Evolutionary conservation across 805 yeast genomes (phyloP).

Genomic region (Candida patagonica): DNA sequence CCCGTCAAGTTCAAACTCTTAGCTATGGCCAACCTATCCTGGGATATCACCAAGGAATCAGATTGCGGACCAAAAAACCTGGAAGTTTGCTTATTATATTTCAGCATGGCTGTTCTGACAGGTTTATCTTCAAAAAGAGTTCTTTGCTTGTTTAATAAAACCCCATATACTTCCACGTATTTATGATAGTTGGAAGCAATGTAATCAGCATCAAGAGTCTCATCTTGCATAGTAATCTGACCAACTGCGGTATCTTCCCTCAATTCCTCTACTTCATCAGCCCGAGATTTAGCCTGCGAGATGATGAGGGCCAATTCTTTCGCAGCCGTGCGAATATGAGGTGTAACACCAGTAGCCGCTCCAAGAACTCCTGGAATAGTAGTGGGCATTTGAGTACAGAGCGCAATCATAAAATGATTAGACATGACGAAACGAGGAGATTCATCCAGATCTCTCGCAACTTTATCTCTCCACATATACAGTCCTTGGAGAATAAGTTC

Average conservation of each 20-base stretch:
- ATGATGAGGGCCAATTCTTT: constrained; percentile 52
- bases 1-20: too few species aligned
- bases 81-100: not conserved
- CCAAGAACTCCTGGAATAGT: constrained; percentile 33
- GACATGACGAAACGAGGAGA: constrained; percentile 78
- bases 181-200: constrained; percentile 6
- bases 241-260: constrained; percentile 5
- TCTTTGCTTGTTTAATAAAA: constrained; percentile 4
- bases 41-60: too few species aligned
- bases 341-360: constrained; percentile 32
- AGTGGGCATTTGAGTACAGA: constrained; percentile 51
- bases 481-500: constrained; percentile 50
- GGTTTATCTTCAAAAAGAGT: not conserved
- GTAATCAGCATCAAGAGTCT: not conserved
- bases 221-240: not conserved
- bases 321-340: constrained; percentile 48
- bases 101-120: not conserved
- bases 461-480: constrained; percentile 72
- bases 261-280: too few species aligned
- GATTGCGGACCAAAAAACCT: constrained; percentile 6
- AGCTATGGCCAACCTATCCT: too few species aligned
- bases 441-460: constrained; percentile 75
- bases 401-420: constrained; percentile 58
- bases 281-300: constrained; percentile 22
- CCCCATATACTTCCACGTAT: constrained; percentile 3